Evolutionary conservation across 1,139 yeast genomes (phyloP), one percentile per base, ranked within the genome.

Genomic region (Hemisphaericaspora xylanilytica): DNA sequence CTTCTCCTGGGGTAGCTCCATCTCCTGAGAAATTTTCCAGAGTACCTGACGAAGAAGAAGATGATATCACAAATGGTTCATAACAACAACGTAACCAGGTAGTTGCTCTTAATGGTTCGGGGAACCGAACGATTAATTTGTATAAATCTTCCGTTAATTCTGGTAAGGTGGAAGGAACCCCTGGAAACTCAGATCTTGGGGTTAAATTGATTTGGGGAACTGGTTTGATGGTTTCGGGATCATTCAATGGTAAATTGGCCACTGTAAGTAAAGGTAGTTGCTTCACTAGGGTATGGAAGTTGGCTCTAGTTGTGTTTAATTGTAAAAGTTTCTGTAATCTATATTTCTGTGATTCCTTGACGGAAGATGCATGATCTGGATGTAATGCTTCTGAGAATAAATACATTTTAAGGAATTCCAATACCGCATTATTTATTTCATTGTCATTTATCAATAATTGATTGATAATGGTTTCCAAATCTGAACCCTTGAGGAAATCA

Each of bases 61-160:
- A 37, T 3, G 18, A 22, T 7, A 29, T 43, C 38, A 32, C 21
- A 28, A 45, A 58, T 11, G 95, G 88, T 51, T 83, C 92, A 63
- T 88, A 94, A 48, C 95, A 85, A 49, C 96, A 84, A 51, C 96
- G 79, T 67, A 92, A 82, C 98, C 98, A 92, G 11, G 89, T 76
- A 2, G 96, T 86, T 1, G 98, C 96, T 46, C 99, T 74, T 44
- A 81, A 76, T 1, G 98, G 98, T 60, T 92, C 99, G 6, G 81
- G 78, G 47, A 89, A 67, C 30, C 69, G 67, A 33, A 84, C 67
- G 31, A 92, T 73, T 33, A 83, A 78, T 13, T 71, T 66, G 46
- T 81, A 76, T 31, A 88, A 67, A n/a, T 73, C 74, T 14, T n/a
- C 66, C 64, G 32, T 72, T 32, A 90, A 65, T 14, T 59, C 64